Evolutionary conservation across 2,329 filamentous ascomycete genomes (phyloP), one percentile per base, ranked within the genome.

Genomic region (Gnomoniopsis smithogilvyi): DNA sequence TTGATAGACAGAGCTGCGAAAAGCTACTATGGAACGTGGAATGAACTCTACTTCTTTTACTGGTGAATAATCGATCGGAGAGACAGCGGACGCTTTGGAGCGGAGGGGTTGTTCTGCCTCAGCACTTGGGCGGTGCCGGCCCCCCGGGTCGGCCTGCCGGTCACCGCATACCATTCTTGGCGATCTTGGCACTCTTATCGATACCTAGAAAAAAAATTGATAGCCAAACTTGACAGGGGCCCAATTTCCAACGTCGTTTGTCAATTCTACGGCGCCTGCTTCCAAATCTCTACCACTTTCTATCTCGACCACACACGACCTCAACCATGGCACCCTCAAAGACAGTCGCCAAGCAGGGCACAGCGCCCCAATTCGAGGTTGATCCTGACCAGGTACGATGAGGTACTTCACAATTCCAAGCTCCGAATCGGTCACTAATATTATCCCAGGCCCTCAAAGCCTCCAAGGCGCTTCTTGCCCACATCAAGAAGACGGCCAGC

Each of bases 391-490:
- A 74, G 68, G 68, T 70, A 58, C 51, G 64, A 55, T 48, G 24
- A 17, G 10, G 26, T 22, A 2, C n/a, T 47, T 11, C 17, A 45
- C 21, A 43, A 38, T 26, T 36, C 21, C 26, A 8, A 4, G 4
- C 26, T 24, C 51, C 56, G 53, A 51, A 38, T 33, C 41, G 53
- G 17, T 34, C 24, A 46, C 59, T 61, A 17, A 61, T 45, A 24
- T 21, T 21, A 26, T 48, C 17, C 30, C 55, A 87, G 83, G 82
- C 80, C 34, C 71, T 87, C 60, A 87, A 86, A 69, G 85, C 85
- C 38, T 85, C 84, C 63, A 85, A 82, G 69, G 84, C 85, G 33
- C 80, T 88, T 21, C 73, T 88, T 59, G 76, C 78, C 49, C 83
- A 87, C 72, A 85, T 88, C 72, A 82, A 84, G 68, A 83, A 80